These are phyloP conservation scores for Neurospora africana DNA, from an alignment of 495 filamentous ascomycete species.

Conservation along the genomic window DNA sequence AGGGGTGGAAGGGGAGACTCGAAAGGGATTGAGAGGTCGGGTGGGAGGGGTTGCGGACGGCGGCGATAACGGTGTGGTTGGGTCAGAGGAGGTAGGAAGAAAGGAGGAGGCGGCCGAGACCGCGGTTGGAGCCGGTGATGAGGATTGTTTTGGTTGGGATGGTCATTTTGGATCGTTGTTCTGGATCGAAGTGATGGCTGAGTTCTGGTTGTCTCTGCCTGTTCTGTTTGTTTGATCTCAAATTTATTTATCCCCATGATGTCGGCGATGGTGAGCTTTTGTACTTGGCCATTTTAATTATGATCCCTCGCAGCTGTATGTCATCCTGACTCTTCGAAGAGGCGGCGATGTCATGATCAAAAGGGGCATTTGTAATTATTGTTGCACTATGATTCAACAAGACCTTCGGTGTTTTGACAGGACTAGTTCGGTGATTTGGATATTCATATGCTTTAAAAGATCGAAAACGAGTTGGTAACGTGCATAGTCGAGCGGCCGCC, in stretches of 20 bases:
- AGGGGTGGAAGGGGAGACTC: conserved; percentile 11
- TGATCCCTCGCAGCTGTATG: not conserved
- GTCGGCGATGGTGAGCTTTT: not conserved
- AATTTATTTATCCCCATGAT: not conserved
- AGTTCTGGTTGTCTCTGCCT: no score
- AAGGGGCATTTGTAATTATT: not conserved
- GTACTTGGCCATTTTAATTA: not conserved
- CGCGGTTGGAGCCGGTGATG: conserved; percentile 25
- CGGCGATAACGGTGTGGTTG: conserved; percentile 26
- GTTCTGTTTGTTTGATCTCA: no score
- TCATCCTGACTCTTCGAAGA: not conserved
- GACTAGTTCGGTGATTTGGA: not conserved
- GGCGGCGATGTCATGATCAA: not conserved
- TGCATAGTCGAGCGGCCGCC: not conserved
- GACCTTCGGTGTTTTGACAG: not conserved
- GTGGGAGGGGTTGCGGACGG: conserved; percentile 19
- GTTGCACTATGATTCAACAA: not conserved
- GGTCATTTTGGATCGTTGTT: not conserved
- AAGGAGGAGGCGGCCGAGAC: conserved; percentile 20
- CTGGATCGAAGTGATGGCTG: no score
- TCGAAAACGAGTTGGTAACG: not conserved
- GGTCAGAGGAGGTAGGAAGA: conserved; percentile 19
- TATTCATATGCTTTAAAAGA: not conserved
- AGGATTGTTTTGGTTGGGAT: conserved; percentile 5
- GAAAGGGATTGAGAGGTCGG: conserved; percentile 13